Base-by-base conservation (phyloP, 1,139 yeast genomes). In the Arxiozyma heterogenica region DNA sequence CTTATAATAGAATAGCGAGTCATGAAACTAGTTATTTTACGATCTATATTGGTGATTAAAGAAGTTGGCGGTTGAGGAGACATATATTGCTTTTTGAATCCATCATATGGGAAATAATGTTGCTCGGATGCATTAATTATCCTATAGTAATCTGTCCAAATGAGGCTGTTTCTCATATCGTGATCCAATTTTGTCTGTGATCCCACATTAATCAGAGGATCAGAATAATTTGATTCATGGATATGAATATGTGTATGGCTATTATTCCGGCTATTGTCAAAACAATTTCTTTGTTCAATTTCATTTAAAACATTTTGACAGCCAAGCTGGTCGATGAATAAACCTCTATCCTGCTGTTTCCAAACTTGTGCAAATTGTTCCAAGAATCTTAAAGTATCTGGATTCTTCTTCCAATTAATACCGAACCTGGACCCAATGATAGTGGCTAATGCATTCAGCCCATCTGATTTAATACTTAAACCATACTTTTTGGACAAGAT, bases 401-500 rank as follows among this genome's bases (percentile, higher is more conserved):
- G 72, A 20, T 88, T 81, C 38, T 59, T 63, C 62, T 85, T 79
- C 98, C 98, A 93, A 49, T 88, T 91, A 12, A 79, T 79, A 3
- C 98, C 98, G 70, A 84, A 91, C 52, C 79, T 77, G 49, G 75
- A 75, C 8, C 97, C 93, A 44, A 93, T 76, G 54, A 80, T 79
- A 22, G 82, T 83, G 0, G 97, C 88, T 50, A 94, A 73, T 1
- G 79, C 78, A 49, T 77, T 78, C 23, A 93, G 74, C 0, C 97
- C 98, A 57, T 87, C 85, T 0, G 96, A 83, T 64, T 93, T 90
- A 58, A 93, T 80, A 66, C 91, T 91, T 27, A 93, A 76, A 0
- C 97, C 97, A 68, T 90, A 93, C 66, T 93, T 93, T 70, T 90
- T 93, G 3, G 98, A 88, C 21, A 93, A 71, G 1, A 91, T 80